These are phyloP conservation scores for Fraxinus greggii DNA, from an alignment of 305 asterid species.

Conservation along the genomic window DNA sequence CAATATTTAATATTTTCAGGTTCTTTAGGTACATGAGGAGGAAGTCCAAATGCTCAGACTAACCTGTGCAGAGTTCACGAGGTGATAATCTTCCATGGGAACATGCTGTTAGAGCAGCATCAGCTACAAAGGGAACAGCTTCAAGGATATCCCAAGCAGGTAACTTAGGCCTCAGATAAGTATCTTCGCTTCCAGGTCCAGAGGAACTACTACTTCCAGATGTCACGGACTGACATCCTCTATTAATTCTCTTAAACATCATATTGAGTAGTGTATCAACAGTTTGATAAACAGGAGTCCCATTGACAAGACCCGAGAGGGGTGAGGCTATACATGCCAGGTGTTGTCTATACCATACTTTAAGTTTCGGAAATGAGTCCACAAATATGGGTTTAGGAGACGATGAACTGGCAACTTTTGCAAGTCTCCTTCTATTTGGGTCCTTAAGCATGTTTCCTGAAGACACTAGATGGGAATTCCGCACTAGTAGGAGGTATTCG, in stretches of 20 bases:
- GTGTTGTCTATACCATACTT: slow-evolving; percentile 97
- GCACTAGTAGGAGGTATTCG: slow-evolving; percentile 80
- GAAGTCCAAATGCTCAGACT: slow-evolving; percentile 18
- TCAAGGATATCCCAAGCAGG: slow-evolving; percentile 99
- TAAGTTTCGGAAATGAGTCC: slow-evolving; percentile 92
- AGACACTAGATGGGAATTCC: slow-evolving; percentile 76
- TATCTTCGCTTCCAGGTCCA: slow-evolving; percentile 72
- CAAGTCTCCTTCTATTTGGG: slow-evolving; percentile 78
- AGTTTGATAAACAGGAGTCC: slow-evolving; percentile 75
- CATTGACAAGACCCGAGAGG: slow-evolving; percentile 78
- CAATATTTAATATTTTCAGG: background rate
- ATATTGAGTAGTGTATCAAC: slow-evolving; percentile 77
- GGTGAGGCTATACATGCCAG: slow-evolving; percentile 93
- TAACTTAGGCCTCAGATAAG: slow-evolving; percentile 60
- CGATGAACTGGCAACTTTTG: slow-evolving; percentile 67
- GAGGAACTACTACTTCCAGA: slow-evolving; percentile 88
- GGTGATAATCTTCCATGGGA: slow-evolving; percentile 91
- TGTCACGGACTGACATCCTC: slow-evolving; percentile 65
- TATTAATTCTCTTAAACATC: slow-evolving; percentile 75
- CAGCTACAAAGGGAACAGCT: slow-evolving; percentile 96
- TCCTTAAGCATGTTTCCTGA: slow-evolving; percentile 60
- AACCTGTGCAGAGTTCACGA: slow-evolving; percentile 97
- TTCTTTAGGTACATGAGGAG: background rate
- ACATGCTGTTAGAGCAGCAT: slow-evolving; percentile 94
- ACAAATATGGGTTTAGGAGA: slow-evolving; percentile 81